Conservation (phyloP, 805 yeast species). For the Wickerhamomyces queroliae region DNA sequence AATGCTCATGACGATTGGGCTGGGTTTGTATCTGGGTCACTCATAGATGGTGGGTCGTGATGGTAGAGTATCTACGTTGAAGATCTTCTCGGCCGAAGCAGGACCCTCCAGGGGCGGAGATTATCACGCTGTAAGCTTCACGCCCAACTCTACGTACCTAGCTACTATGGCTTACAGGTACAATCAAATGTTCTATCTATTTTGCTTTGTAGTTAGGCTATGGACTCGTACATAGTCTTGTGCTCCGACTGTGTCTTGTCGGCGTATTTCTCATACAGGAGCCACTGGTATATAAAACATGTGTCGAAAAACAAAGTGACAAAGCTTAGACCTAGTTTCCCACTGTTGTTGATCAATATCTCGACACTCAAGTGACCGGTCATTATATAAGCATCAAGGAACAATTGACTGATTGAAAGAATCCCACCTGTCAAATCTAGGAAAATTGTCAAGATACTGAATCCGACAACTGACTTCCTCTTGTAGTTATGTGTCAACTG, state of each 20-base stretch:
- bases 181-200: no score
- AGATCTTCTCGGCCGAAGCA: no score
- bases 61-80: no score
- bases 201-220: no score
- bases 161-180: no score
- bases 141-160: no score
- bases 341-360: conserved; percentile 28
- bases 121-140: no score
- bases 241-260: neutral
- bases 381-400: conserved; percentile 20
- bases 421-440: conserved; percentile 32
- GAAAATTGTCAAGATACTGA: conserved; percentile 55
- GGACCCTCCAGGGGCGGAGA: no score
- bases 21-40: no score
- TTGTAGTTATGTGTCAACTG: conserved; percentile 78
- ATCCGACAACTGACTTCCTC: conserved; percentile 78
- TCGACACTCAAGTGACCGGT: conserved; percentile 19
- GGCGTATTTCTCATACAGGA: conserved; percentile 10
- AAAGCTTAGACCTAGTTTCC: conserved; percentile 33
- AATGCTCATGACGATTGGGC: no score
- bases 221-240: neutral
- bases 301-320: conserved; percentile 32
- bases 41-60: no score
- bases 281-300: conserved; percentile 34
- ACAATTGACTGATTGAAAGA: conserved; percentile 17